Conservation (phyloP, 2,329 filamentous ascomycete genomes). For the Fusarium staphyleae region DNA sequence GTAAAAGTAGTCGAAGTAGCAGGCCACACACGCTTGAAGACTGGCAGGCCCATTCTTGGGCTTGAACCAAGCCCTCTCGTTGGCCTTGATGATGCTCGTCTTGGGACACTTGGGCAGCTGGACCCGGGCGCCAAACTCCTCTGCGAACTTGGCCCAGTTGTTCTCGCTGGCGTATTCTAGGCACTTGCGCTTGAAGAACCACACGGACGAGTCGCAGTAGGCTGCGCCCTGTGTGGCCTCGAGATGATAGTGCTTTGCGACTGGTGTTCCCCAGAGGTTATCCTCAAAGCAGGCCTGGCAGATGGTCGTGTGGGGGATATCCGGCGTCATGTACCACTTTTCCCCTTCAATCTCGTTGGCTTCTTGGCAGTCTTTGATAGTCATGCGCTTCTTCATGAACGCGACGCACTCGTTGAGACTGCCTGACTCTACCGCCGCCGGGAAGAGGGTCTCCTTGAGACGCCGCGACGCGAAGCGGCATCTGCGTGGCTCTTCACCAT, state of each 20-base stretch:
- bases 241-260: conserved; percentile 42
- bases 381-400: conserved; percentile 41
- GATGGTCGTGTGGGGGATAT: conserved; percentile 44
- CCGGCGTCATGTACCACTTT: conserved; percentile 47
- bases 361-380: conserved; percentile 28
- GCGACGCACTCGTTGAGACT: conserved; percentile 39
- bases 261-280: conserved; percentile 41
- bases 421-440: conserved; percentile 38
- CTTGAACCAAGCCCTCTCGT: conserved; percentile 46
- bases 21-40: conserved; percentile 47
- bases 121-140: conserved; percentile 41
- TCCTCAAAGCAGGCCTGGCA: conserved; percentile 51
- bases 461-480: conserved; percentile 48
- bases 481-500: conserved; percentile 40
- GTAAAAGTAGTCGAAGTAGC: conserved; percentile 48
- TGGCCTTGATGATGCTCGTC: conserved; percentile 23
- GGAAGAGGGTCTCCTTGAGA: conserved; percentile 45
- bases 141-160: conserved; percentile 47
- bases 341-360: conserved; percentile 18
- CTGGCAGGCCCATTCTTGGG: conserved; percentile 34
- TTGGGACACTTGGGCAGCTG: conserved; percentile 41
- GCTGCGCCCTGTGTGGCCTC: background rate
- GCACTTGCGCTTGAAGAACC: conserved; percentile 44
- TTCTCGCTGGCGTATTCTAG: conserved; percentile 31
- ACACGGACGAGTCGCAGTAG: conserved; percentile 45